A percentile compares a stretch with the other conserved stretches of the same genome.
Evolutionary conservation across 108 stramenopile species (phyloP).

Genomic region (Conticribra weissflogii): DNA sequence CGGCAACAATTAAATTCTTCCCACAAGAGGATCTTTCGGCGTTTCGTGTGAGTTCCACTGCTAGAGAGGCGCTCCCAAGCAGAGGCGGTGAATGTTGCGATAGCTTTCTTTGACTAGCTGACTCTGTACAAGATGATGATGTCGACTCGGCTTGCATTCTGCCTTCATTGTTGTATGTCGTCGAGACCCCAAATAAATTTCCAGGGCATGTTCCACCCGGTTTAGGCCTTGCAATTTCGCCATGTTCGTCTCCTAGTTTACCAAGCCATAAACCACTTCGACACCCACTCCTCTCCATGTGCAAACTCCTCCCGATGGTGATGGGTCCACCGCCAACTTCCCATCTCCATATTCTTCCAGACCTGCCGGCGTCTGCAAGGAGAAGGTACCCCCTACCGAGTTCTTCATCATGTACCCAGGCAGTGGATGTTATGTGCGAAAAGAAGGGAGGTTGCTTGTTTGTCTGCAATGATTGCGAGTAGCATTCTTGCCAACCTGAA

Average conservation of each 20-base stretch:
- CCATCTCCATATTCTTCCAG: constrained; percentile 78
- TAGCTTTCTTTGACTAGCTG: background rate
- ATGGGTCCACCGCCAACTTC: constrained; percentile 84
- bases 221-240: too few species aligned
- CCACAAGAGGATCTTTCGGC: constrained; percentile 34
- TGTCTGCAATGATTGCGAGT: background rate
- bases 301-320: constrained; percentile 74
- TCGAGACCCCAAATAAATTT: constrained; percentile 24
- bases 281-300: constrained; percentile 71
- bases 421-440: constrained; percentile 36
- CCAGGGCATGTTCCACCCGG: too few species aligned
- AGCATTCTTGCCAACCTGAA: background rate
- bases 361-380: constrained; percentile 43
- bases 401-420: constrained; percentile 76
- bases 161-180: background rate
- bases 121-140: background rate
- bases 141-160: background rate
- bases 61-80: constrained; percentile 67
- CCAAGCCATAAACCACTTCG: constrained; percentile 53
- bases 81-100: constrained; percentile 6
- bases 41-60: constrained; percentile 37
- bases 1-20: constrained; percentile 56
- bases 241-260: background rate
- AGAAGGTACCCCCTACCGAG: constrained; percentile 74
- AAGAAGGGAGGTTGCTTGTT: constrained; percentile 23